phyloP scores from a whole-genome alignment of 345 rosid species.

The Boechera divaricarpa region DNA sequence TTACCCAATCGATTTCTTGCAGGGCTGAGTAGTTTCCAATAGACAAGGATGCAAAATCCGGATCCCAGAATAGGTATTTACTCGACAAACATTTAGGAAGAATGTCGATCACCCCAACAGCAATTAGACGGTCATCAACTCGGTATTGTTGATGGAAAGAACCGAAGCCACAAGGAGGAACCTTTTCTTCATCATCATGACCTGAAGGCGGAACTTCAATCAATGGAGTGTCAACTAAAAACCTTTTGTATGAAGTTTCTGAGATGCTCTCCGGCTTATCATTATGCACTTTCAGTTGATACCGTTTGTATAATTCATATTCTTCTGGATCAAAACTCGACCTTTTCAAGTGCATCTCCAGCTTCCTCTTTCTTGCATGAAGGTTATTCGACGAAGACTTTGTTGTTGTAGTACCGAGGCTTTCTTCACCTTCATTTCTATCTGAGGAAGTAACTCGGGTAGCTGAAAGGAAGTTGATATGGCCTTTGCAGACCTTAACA shows the following conservation, averaged over 20 bases:
- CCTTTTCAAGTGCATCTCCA: slow-evolving; percentile 78
- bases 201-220: slow-evolving; percentile 67
- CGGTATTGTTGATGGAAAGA: slow-evolving; percentile 95
- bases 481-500: slow-evolving; percentile 77
- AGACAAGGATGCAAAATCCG: slow-evolving; percentile 81
- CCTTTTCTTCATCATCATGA: slow-evolving; percentile 50
- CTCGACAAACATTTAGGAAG: slow-evolving; percentile 94
- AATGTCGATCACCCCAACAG: slow-evolving; percentile 89
- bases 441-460: slow-evolving; percentile 42
- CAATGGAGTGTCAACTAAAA: slow-evolving; percentile 90
- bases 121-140: slow-evolving; percentile 78
- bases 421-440: slow-evolving; percentile 47
- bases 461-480: slow-evolving; percentile 68
- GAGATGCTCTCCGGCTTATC: slow-evolving; percentile 69
- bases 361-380: slow-evolving; percentile 57
- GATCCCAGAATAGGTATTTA: slow-evolving; percentile 96
- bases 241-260: slow-evolving; percentile 65
- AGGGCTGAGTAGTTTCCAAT: slow-evolving; percentile 89
- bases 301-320: slow-evolving; percentile 70
- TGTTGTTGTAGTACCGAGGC: slow-evolving; percentile 43
- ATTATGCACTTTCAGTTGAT: slow-evolving; percentile 82
- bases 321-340: slow-evolving; percentile 90
- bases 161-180: slow-evolving; percentile 89
- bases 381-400: slow-evolving; percentile 45
- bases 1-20: slow-evolving; percentile 86